phyloP scores from a whole-genome alignment of 345 rosid genomes.

The Raphanus raphanistrum region DNA sequence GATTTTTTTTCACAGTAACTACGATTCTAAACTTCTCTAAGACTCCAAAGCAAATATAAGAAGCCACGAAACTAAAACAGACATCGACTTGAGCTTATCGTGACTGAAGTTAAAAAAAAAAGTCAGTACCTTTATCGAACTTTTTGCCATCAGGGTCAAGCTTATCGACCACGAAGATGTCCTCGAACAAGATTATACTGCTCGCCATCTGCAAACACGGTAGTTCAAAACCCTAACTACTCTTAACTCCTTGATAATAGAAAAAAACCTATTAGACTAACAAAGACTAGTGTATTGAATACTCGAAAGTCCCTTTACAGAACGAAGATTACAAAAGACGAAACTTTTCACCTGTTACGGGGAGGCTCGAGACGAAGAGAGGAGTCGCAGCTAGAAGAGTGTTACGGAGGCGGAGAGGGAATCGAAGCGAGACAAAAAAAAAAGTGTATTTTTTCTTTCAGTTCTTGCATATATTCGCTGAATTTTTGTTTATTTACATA shows the following conservation, averaged over 20 bases:
- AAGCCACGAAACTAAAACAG: not conserved
- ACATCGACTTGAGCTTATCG: not conserved
- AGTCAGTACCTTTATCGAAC: constrained; percentile 66
- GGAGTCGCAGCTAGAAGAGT: not conserved
- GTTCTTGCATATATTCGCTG: not conserved
- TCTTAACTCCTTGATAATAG: not conserved
- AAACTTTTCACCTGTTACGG: not conserved
- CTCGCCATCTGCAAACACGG: constrained; percentile 32
- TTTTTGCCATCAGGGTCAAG: constrained; percentile 80
- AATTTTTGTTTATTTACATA: not conserved
- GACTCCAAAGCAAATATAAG: not conserved
- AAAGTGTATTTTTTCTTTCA: not conserved
- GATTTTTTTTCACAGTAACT: not conserved
- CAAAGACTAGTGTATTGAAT: not conserved
- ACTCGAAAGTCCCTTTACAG: not conserved
- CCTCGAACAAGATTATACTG: constrained; percentile 45
- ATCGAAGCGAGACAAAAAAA: not conserved
- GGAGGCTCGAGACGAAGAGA: not conserved
- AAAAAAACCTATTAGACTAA: not conserved
- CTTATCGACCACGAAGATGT: constrained; percentile 61
- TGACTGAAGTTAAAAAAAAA: not conserved
- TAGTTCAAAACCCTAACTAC: not conserved
- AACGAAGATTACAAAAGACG: not conserved
- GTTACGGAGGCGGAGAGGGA: not conserved
- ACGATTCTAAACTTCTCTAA: not conserved